Evolutionary conservation across 2,329 filamentous ascomycete species (phyloP).

Genomic region (Colletotrichum incanum): DNA sequence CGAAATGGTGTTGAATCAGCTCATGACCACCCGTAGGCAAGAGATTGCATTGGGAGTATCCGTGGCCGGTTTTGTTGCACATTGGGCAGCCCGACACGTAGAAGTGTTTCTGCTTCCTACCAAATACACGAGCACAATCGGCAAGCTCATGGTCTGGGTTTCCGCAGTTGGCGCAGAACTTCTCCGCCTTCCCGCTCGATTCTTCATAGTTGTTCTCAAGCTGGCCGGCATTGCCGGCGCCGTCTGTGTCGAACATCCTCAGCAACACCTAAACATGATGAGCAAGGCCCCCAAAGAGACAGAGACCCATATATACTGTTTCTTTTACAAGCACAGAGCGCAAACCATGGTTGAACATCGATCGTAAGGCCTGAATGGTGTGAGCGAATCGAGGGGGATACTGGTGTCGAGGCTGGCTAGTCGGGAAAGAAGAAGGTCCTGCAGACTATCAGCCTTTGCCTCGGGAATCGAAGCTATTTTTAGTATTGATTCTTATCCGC

Average conservation of each 20-base stretch:
- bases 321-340: no score
- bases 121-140: rapidly evolving
- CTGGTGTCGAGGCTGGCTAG: no score
- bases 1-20: constrained; percentile 4
- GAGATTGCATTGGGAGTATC: background rate
- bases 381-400: no score
- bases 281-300: background rate
- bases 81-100: background rate
- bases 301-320: no score
- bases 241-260: background rate
- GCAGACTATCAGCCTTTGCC: no score
- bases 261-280: background rate
- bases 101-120: rapidly evolving
- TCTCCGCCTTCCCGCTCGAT: background rate
- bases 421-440: no score
- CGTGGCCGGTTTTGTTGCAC: background rate
- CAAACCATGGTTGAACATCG: no score
- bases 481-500: rapidly evolving
- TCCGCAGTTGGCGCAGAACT: background rate
- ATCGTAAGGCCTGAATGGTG: no score
- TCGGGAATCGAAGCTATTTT: no score
- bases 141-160: background rate
- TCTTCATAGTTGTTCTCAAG: no score
- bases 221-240: background rate
- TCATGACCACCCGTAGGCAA: background rate